Conservation (phyloP, 2,329 filamentous ascomycete genomes). For the Ascochyta lentis region DNA sequence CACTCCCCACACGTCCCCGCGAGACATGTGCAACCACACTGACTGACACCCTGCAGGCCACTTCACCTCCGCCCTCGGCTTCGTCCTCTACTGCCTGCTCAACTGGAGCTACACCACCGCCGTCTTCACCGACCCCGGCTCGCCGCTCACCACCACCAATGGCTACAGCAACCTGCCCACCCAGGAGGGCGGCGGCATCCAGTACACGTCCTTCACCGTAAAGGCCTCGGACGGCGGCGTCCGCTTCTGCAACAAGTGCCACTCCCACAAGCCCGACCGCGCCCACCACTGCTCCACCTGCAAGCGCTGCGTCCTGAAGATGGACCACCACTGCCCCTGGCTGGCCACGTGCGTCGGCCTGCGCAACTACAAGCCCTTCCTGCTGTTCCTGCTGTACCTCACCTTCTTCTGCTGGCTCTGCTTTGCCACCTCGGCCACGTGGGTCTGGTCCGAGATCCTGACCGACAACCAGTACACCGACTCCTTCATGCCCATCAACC, state of each 20-base stretch:
- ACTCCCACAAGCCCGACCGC: slow-evolving; percentile 91
- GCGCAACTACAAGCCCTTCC: slow-evolving; percentile 92
- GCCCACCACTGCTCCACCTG: slow-evolving; percentile 97
- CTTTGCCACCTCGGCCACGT: slow-evolving; percentile 77
- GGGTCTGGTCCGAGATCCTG: slow-evolving; percentile 86
- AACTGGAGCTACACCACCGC: slow-evolving; percentile 91
- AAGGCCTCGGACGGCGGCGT: slow-evolving; percentile 82
- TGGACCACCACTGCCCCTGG: slow-evolving; percentile 99
- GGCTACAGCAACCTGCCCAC: slow-evolving; percentile 85
- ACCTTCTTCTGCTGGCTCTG: slow-evolving; percentile 82
- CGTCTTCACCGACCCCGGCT: slow-evolving; percentile 90
- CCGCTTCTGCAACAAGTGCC: slow-evolving; percentile 97
- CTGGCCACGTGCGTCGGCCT: slow-evolving; percentile 93
- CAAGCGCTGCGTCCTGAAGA: slow-evolving; percentile 92
- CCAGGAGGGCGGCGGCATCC: slow-evolving; percentile 61
- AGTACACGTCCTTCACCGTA: slow-evolving; percentile 82
- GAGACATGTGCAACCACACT: slow-evolving; percentile 1
- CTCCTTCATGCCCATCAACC: slow-evolving; percentile 84
- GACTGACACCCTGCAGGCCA: slow-evolving; percentile 33
- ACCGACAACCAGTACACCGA: slow-evolving; percentile 74
- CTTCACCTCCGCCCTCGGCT: slow-evolving; percentile 66
- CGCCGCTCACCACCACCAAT: slow-evolving; percentile 57
- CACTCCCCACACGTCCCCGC: slow-evolving; percentile 1
- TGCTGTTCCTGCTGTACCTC: slow-evolving; percentile 90
- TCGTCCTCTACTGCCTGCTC: slow-evolving; percentile 77